A percentile compares a stretch with the other conserved stretches of the same genome.
Evolutionary conservation across 1,139 yeast genomes (phyloP).

Genomic region (Williopsis jadinii): DNA sequence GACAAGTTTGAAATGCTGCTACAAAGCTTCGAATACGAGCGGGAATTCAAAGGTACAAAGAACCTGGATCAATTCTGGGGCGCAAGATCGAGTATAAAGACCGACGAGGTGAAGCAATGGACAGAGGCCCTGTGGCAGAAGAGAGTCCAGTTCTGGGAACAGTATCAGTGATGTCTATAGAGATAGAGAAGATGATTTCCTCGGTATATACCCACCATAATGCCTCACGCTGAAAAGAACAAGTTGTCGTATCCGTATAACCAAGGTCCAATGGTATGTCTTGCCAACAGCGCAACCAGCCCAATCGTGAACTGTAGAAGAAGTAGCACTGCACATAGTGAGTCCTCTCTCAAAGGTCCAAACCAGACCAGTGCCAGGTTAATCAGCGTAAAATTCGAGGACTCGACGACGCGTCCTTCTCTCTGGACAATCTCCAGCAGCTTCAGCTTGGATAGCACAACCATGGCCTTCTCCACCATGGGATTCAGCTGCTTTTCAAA

Average conservation of each 20-base stretch:
- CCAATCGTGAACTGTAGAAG: slow-evolving; percentile 61
- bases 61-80: slow-evolving; percentile 64
- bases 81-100: slow-evolving; percentile 58
- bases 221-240: slow-evolving; percentile 8
- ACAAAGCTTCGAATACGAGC: slow-evolving; percentile 89
- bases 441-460: slow-evolving; percentile 28
- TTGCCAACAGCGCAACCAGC: slow-evolving; percentile 51
- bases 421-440: slow-evolving; percentile 36
- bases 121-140: slow-evolving; percentile 58
- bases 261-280: slow-evolving; percentile 85
- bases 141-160: slow-evolving; percentile 41
- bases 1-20: slow-evolving; percentile 90
- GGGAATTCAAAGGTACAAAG: slow-evolving; percentile 46
- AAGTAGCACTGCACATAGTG: slow-evolving; percentile 54
- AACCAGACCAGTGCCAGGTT: slow-evolving; percentile 76
- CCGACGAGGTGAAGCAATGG: slow-evolving; percentile 65
- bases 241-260: slow-evolving; percentile 86
- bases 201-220: neutral
- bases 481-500: slow-evolving; percentile 27
- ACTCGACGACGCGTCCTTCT: slow-evolving; percentile 30
- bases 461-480: slow-evolving; percentile 29
- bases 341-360: slow-evolving; percentile 87
- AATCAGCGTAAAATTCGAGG: slow-evolving; percentile 82
- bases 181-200: neutral
- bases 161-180: slow-evolving; percentile 1